phyloP scores from a whole-genome alignment of 805 yeast species.

The Metschnikowia picachoensis region DNA sequence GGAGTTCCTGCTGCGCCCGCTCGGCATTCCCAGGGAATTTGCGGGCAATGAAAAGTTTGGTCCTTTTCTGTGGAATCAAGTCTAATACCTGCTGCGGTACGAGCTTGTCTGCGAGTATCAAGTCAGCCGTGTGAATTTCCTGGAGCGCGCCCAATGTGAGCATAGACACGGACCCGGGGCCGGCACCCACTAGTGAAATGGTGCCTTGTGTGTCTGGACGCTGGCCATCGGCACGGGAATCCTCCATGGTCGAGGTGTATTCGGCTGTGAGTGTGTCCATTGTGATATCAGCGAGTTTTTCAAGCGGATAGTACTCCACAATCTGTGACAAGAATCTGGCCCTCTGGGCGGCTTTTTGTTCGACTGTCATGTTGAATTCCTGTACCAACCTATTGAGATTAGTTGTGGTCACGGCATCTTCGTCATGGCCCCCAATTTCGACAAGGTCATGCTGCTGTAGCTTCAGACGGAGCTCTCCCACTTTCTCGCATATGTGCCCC shows the following conservation, averaged over 20 bases:
- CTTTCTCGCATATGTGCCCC: slow-evolving; percentile 61
- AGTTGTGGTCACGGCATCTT: slow-evolving; percentile 61
- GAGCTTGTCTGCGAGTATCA: slow-evolving; percentile 83
- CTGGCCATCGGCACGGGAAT: not conserved
- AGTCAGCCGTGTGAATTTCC: slow-evolving; percentile 77
- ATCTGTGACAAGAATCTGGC: slow-evolving; percentile 85
- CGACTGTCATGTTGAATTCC: slow-evolving; percentile 53
- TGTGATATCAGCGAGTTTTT: slow-evolving; percentile 55
- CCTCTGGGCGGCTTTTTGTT: slow-evolving; percentile 52
- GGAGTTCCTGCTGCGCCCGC: slow-evolving; percentile 80
- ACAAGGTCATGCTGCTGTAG: slow-evolving; percentile 50
- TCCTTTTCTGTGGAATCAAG: slow-evolving; percentile 64
- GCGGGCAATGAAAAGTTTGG: slow-evolving; percentile 79
- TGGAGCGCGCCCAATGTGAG: slow-evolving; percentile 82
- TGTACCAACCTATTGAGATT: slow-evolving; percentile 58
- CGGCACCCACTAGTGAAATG: slow-evolving; percentile 86
- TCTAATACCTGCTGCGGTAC: slow-evolving; percentile 87
- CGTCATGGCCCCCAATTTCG: slow-evolving; percentile 56
- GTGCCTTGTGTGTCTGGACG: slow-evolving; percentile 38
- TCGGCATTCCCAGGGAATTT: slow-evolving; percentile 98
- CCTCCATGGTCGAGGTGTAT: slow-evolving; percentile 19
- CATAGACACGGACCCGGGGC: slow-evolving; percentile 84
- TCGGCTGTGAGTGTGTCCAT: slow-evolving; percentile 52
- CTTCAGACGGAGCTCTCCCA: slow-evolving; percentile 60
- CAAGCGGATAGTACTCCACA: slow-evolving; percentile 84